Evolutionary conservation across 257 asterid genomes (phyloP).

Genomic region (Apocynum venetum): DNA sequence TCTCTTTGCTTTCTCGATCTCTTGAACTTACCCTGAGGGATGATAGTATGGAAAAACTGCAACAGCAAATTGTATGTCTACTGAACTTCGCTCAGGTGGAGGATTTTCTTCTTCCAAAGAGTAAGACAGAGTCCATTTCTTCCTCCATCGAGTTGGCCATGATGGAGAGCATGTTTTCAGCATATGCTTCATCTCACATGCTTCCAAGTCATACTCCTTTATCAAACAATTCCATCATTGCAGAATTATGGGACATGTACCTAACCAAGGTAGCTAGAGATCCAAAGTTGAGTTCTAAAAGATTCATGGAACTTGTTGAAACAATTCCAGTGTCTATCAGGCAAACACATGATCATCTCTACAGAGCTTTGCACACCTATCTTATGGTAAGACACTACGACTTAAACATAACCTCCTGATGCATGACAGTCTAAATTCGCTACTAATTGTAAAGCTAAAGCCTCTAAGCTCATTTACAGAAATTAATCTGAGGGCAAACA

Average conservation of each 20-base stretch:
- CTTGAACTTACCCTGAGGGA: conserved; percentile 29
- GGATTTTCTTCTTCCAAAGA: conserved; percentile 39
- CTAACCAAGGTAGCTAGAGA: conserved; percentile 43
- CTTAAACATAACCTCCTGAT: background rate
- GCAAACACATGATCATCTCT: conserved; percentile 63
- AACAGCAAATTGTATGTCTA: conserved; percentile 39
- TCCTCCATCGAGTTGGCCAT: conserved; percentile 29
- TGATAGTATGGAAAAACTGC: conserved; percentile 49
- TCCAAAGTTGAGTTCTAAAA: conserved; percentile 31
- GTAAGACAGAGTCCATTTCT: conserved; percentile 18
- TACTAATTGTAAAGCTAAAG: background rate
- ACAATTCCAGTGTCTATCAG: conserved; percentile 50
- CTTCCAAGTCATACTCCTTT: conserved; percentile 28
- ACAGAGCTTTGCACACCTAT: conserved; percentile 48
- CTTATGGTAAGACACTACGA: conserved; percentile 34
- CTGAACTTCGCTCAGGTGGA: conserved; percentile 50
- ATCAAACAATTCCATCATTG: conserved; percentile 31
- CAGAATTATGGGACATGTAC: conserved; percentile 63
- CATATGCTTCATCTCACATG: conserved; percentile 33
- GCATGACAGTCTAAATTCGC: background rate
- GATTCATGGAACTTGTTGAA: conserved; percentile 55
- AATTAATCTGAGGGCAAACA: background rate
- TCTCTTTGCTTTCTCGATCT: conserved; percentile 45
- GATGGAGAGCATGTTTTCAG: conserved; percentile 51
- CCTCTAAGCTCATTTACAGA: background rate